Base-by-base conservation (phyloP, 2,329 filamentous ascomycete species). In the Penicillium sp. region DNA sequence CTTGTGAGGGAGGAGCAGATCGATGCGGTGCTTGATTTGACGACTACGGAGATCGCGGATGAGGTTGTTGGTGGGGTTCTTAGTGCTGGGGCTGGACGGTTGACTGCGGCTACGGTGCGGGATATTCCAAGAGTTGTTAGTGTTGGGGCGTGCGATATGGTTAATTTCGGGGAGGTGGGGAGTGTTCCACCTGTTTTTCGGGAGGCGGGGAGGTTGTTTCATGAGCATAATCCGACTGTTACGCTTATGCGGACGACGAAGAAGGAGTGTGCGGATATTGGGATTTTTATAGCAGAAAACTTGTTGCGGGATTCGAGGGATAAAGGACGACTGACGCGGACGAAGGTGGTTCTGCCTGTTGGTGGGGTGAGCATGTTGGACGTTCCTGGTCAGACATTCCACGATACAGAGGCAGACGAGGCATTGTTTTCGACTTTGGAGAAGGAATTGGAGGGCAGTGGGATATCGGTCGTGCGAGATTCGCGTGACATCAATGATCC, bases 11-110 rank as follows among this genome's bases (percentile, higher is more conserved):
- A 87, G 62, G 78, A 78, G 0, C 73, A 76, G n/a, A 75, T 91
- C 2, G 85, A 89, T 64, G 87, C 83, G 0, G 80, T 90, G 0
- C 73, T 90, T 4, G 88, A 91, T 65, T 72, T 90, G n/a, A 90
- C 88, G 0, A 90, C 87, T 0, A 88, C 86, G 0, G 88, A 91
- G 65, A 79, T 89, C 19, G 83, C 82, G 43, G 87, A 90, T 65
- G 74, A 84, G 46, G 60, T 89, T 0, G 81, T 82, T 16, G 87
- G 85, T 0, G 87, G 87, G 0, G 79, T 84, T 3, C 81, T 90
- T 74, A 81, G 79, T 31, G 86, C 87, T 0, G 86, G 84, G 0
- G 73, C 78, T 1, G 65, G 75, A 6, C 77, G 88, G 23, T 76
- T 91, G 2, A 79, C 81, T 23, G 84, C 84, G 0, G 85, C 84